Evolutionary conservation across 2,329 filamentous ascomycete species (phyloP).

Genomic region (Ceratocystis huliohia): DNA sequence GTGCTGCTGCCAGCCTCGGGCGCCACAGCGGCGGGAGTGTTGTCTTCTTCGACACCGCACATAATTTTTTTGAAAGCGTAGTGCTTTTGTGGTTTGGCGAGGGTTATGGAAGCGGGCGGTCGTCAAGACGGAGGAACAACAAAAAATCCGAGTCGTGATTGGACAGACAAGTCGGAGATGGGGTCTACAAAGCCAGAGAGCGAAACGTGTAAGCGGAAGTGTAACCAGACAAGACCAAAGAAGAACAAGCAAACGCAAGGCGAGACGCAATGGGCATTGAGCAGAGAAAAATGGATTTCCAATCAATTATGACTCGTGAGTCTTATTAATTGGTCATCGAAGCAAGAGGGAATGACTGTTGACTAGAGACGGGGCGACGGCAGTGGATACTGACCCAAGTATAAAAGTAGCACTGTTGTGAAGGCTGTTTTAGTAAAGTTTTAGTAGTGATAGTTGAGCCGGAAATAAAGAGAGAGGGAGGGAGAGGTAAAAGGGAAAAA

Average conservation of each 20-base stretch:
- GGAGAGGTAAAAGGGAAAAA: neutral
- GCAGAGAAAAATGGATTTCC: neutral
- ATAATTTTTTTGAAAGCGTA: conserved; percentile 6
- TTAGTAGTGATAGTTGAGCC: neutral
- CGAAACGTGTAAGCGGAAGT: conserved; percentile 14
- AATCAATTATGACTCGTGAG: conserved; percentile 1
- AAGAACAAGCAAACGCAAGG: neutral
- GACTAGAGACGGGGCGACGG: neutral
- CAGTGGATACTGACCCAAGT: neutral
- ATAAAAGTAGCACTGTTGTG: neutral
- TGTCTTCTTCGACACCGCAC: conserved; percentile 20
- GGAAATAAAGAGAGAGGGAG: neutral
- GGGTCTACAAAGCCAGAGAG: conserved; percentile 8
- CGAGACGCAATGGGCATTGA: neutral
- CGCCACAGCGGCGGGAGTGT: conserved; percentile 16
- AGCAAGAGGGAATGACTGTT: neutral
- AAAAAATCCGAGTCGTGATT: conserved; percentile 9
- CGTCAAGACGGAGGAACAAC: neutral
- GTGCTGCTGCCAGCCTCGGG: conserved; percentile 2
- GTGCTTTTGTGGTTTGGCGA: too few relatives aligned
- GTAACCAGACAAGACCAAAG: neutral
- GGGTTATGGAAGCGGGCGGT: neutral
- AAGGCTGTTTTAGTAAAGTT: neutral
- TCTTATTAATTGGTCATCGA: neutral
- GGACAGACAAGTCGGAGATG: neutral